Conservation (phyloP, 345 rosid genomes). For the Populus alba region DNA sequence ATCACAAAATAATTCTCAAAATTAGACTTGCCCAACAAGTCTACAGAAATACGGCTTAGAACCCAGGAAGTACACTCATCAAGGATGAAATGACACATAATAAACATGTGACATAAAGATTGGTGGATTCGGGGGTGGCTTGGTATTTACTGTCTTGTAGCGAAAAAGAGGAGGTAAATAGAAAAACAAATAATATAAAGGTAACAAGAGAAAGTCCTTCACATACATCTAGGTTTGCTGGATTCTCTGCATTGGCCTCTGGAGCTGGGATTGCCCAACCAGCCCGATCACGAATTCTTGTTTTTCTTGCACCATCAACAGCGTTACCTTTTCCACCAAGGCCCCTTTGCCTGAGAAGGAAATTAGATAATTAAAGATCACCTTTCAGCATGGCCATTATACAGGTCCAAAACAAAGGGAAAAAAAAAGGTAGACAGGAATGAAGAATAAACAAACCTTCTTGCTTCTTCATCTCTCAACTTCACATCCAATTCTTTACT, state of each 20-base stretch:
- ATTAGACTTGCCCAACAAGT: neutral
- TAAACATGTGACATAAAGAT: neutral
- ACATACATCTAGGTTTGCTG: constrained; percentile 24
- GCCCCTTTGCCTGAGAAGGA: constrained; percentile 51
- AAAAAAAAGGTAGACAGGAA: constrained; percentile 2
- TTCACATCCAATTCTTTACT: constrained; percentile 87
- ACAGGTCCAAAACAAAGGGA: neutral
- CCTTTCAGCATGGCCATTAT: constrained; percentile 21
- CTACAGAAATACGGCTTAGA: neutral
- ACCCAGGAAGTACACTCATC: neutral
- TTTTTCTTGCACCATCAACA: constrained; percentile 55
- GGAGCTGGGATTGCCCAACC: constrained; percentile 59
- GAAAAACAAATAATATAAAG: neutral
- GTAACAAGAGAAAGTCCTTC: neutral
- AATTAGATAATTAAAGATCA: constrained; percentile 11
- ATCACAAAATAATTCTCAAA: neutral
- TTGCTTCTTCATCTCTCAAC: constrained; percentile 72
- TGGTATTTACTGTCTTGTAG: neutral
- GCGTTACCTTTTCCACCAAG: constrained; percentile 46
- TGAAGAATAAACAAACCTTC: constrained; percentile 51
- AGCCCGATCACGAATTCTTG: constrained; percentile 16
- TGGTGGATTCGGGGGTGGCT: neutral
- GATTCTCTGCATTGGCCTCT: constrained; percentile 76
- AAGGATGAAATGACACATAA: neutral
- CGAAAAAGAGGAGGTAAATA: neutral